phyloP scores from a whole-genome alignment of 2,329 filamentous ascomycete species.

The Davidsoniella neocaledoniae region DNA sequence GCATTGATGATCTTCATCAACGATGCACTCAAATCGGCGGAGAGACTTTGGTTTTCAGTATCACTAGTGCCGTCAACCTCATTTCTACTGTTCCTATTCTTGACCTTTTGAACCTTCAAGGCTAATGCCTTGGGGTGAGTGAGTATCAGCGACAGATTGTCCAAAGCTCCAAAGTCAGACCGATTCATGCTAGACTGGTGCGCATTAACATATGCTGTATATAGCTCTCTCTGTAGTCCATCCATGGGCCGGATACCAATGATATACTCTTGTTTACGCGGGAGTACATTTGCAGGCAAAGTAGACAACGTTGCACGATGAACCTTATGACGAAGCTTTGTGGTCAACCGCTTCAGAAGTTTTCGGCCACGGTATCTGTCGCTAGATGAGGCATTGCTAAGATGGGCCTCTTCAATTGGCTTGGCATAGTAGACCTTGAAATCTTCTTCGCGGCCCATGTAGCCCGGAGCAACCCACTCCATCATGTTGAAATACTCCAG shows the following conservation, averaged over 20 bases:
- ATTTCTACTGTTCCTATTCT: slow-evolving; percentile 5
- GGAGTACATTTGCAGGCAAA: slow-evolving; percentile 45
- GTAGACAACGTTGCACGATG: slow-evolving; percentile 54
- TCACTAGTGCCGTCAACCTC: background rate
- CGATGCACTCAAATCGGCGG: background rate
- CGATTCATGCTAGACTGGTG: background rate
- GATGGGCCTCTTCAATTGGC: slow-evolving; percentile 59
- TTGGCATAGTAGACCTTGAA: slow-evolving; percentile 55
- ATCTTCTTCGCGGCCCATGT: slow-evolving; percentile 49
- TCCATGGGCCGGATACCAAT: slow-evolving; percentile 53
- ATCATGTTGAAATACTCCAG: slow-evolving; percentile 77
- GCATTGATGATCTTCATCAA: slow-evolving; percentile 5
- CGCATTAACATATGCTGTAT: slow-evolving; percentile 30
- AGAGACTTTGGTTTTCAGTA: slow-evolving; percentile 7
- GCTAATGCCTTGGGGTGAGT: slow-evolving; percentile 35
- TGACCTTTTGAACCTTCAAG: slow-evolving; percentile 17
- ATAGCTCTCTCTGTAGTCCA: slow-evolving; percentile 43
- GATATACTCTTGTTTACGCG: slow-evolving; percentile 66
- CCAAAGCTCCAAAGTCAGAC: slow-evolving; percentile 20
- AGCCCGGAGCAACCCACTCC: slow-evolving; percentile 68
- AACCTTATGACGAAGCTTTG: slow-evolving; percentile 60
- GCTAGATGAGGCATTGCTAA: slow-evolving; percentile 37
- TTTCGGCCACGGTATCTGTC: slow-evolving; percentile 46
- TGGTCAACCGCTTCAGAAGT: slow-evolving; percentile 53
- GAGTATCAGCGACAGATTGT: slow-evolving; percentile 30